Evolutionary conservation across 2,329 filamentous ascomycete species (phyloP).

Genomic region (Neonectria hederae): DNA sequence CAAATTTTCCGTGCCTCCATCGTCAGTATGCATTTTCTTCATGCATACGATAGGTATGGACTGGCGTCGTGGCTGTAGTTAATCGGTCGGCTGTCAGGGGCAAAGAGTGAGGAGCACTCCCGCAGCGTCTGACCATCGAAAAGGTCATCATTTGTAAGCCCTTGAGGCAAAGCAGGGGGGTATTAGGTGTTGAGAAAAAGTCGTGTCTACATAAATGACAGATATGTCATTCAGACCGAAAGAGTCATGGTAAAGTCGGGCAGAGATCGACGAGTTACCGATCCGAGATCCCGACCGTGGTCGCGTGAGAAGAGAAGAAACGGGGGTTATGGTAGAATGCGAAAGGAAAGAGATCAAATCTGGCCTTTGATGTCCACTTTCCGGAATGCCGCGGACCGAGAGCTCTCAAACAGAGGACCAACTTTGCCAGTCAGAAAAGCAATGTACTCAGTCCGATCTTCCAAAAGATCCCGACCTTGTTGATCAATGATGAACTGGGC

Average conservation of each 20-base stretch:
- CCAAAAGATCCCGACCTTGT: constrained; percentile 77
- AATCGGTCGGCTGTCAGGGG: constrained; percentile 33
- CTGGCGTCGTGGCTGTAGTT: constrained; percentile 37
- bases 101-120: constrained; percentile 17
- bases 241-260: constrained; percentile 31
- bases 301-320: constrained; percentile 14
- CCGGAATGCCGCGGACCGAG: constrained; percentile 78
- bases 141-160: constrained; percentile 25
- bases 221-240: constrained; percentile 30
- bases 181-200: constrained; percentile 36
- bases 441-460: constrained; percentile 79
- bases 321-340: constrained; percentile 7
- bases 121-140: constrained; percentile 13
- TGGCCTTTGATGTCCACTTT: constrained; percentile 98
- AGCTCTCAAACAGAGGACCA: constrained; percentile 75
- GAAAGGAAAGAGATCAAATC: constrained; percentile 66
- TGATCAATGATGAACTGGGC: constrained; percentile 90
- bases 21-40: constrained; percentile 18
- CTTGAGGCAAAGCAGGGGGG: constrained; percentile 34
- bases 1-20: constrained; percentile 31
- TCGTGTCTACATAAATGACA: constrained; percentile 39
- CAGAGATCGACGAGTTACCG: constrained; percentile 25
- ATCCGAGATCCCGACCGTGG: constrained; percentile 16
- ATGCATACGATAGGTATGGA: constrained; percentile 12
- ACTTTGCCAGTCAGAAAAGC: constrained; percentile 80